Conservation (phyloP, 371 early-diverging fungal species). For the Lichtheimia ornata region DNA sequence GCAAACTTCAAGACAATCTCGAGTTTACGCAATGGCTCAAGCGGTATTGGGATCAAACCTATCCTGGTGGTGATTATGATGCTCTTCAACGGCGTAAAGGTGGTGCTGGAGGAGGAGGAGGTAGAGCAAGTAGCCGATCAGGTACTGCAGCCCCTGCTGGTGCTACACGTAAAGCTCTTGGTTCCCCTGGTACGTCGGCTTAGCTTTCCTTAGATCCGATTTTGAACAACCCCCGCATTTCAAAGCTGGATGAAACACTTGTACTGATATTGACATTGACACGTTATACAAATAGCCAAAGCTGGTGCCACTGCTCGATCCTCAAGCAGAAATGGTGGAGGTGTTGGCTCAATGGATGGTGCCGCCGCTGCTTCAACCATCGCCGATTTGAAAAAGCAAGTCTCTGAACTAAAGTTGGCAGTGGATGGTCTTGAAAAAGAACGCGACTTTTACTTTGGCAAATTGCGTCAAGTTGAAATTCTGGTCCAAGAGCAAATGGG, state of each 20-base stretch:
- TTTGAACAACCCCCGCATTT: slow-evolving; percentile 2
- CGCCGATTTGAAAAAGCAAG: slow-evolving; percentile 67
- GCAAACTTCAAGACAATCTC: slow-evolving; percentile 95
- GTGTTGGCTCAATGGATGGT: slow-evolving; percentile 18
- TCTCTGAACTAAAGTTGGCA: slow-evolving; percentile 72
- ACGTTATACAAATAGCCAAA: too few relatives aligned
- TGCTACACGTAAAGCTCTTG: slow-evolving; percentile 19
- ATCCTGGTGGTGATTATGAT: slow-evolving; percentile 83
- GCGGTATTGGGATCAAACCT: slow-evolving; percentile 82
- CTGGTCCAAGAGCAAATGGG: slow-evolving; percentile 75
- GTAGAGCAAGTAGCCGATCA: slow-evolving; percentile 23
- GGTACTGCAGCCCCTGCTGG: slow-evolving; percentile 13
- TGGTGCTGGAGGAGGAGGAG: slow-evolving; percentile 31
- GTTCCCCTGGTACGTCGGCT: too few relatives aligned
- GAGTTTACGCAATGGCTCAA: slow-evolving; percentile 96
- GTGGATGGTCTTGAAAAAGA: slow-evolving; percentile 90
- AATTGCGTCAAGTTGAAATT: slow-evolving; percentile 90
- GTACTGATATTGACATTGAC: too few relatives aligned
- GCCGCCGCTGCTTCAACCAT: slow-evolving; percentile 40
- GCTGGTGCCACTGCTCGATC: too few relatives aligned
- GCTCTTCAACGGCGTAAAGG: slow-evolving; percentile 77
- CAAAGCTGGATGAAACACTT: too few relatives aligned
- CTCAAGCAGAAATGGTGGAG: slow-evolving; percentile 13
- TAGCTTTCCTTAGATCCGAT: too few relatives aligned
- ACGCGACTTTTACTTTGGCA: slow-evolving; percentile 92